Percentiles rank a stretch among this genome's conserved stretches.
Evolutionary conservation across 345 rosid genomes (phyloP).

Genomic region (Reutealis trisperma): DNA sequence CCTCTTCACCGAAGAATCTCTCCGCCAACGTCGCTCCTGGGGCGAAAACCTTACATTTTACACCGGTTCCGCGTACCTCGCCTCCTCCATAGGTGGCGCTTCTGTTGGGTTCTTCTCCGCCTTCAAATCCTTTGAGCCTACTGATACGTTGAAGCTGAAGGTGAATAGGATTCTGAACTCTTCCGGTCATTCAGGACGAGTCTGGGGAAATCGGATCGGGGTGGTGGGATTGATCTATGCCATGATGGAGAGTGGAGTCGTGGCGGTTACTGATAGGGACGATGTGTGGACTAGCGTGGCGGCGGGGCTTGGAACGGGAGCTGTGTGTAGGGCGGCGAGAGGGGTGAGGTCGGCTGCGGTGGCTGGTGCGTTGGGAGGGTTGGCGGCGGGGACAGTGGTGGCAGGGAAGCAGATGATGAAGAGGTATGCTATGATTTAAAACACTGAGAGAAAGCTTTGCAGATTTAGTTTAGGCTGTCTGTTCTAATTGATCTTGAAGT

Average conservation of each 20-base stretch:
- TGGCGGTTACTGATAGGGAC: conserved; percentile 61
- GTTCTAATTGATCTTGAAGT: neutral
- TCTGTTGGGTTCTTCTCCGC: conserved; percentile 53
- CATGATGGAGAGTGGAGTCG: conserved; percentile 72
- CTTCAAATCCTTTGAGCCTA: conserved; percentile 61
- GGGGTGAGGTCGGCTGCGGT: conserved; percentile 95
- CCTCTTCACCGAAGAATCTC: conserved; percentile 87
- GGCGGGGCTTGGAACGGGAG: conserved; percentile 93
- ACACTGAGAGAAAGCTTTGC: neutral
- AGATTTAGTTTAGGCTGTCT: neutral
- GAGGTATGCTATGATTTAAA: conserved; percentile 79
- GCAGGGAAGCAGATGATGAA: conserved; percentile 75
- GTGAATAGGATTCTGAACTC: conserved; percentile 73
- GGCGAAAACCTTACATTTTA: conserved; percentile 95
- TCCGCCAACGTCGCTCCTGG: conserved; percentile 92
- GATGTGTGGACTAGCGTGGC: conserved; percentile 91
- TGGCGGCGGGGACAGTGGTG: conserved; percentile 76
- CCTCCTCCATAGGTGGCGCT: conserved; percentile 67
- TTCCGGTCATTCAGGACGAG: conserved; percentile 73
- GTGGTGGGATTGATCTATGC: conserved; percentile 79
- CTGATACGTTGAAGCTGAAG: conserved; percentile 83
- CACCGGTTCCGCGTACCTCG: conserved; percentile 80
- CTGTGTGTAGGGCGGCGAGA: conserved; percentile 80
- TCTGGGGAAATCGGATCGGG: conserved; percentile 84
- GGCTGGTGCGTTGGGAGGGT: conserved; percentile 90